phyloP scores from a whole-genome alignment of 495 filamentous ascomycete species.

The Aspergillus funiculosus region DNA sequence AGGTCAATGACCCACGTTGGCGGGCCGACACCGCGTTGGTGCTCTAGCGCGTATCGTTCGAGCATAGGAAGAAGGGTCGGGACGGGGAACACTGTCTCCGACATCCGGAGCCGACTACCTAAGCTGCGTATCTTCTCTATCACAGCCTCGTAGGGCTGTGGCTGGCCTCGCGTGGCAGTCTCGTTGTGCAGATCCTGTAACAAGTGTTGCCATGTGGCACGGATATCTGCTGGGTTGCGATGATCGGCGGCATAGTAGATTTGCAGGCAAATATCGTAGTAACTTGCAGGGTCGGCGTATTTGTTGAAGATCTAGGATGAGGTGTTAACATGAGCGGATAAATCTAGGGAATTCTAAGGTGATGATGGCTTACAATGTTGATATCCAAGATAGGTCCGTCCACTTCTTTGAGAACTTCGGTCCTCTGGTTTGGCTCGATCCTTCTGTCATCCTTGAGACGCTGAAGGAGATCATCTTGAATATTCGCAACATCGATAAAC shows the following conservation, averaged over 20 bases:
- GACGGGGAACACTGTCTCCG: constrained; percentile 73
- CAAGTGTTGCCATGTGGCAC: constrained; percentile 75
- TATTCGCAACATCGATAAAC: constrained; percentile 85
- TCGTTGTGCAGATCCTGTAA: constrained; percentile 64
- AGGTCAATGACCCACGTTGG: constrained; percentile 76
- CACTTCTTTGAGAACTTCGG: constrained; percentile 56
- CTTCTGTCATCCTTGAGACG: constrained; percentile 67
- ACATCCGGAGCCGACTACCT: constrained; percentile 70
- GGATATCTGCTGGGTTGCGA: constrained; percentile 75
- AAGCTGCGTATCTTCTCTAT: constrained; percentile 67
- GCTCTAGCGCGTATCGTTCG: constrained; percentile 67
- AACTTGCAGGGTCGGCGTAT: constrained; percentile 80
- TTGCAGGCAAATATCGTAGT: constrained; percentile 85
- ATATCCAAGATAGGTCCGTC: constrained; percentile 69
- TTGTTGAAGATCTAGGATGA: constrained; percentile 76
- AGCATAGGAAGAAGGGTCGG: constrained; percentile 61
- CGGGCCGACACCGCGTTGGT: constrained; percentile 60
- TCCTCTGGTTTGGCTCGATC: constrained; percentile 52
- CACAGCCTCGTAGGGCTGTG: constrained; percentile 73
- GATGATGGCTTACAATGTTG: constrained; percentile 55
- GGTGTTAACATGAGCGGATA: too few relatives aligned
- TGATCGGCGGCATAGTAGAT: constrained; percentile 87
- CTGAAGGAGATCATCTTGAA: constrained; percentile 88
- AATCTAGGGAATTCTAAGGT: not conserved
- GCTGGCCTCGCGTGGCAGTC: constrained; percentile 46